phyloP scores from a whole-genome alignment of 1,284 basidiomycete species.

The Sporisorium iseilematis-ciliati region DNA sequence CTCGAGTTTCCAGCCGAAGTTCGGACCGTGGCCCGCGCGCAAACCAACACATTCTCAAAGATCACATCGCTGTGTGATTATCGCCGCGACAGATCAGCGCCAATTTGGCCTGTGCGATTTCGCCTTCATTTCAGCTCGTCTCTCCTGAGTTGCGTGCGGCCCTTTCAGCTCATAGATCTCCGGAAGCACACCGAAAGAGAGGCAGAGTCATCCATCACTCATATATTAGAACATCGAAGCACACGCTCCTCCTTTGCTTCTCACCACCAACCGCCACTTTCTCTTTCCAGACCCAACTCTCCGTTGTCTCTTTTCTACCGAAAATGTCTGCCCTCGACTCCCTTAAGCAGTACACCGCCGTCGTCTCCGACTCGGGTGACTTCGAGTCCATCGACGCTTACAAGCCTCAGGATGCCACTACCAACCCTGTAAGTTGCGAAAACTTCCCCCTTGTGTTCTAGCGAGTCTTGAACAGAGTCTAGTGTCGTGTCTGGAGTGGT shows the following conservation, averaged over 20 bases:
- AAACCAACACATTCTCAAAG: background rate
- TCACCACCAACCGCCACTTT: background rate
- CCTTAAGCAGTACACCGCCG: constrained; percentile 67
- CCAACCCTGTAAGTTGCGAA: constrained; percentile 63
- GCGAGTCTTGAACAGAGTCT: background rate
- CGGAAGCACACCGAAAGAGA: too few relatives aligned
- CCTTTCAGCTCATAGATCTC: too few relatives aligned
- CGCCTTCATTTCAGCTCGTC: background rate
- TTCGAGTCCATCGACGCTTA: constrained; percentile 68
- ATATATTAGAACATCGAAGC: constrained; percentile 2
- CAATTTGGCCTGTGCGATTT: constrained; percentile 7
- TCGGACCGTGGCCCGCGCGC: constrained; percentile 44
- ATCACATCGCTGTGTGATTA: background rate
- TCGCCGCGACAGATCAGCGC: constrained; percentile 18
- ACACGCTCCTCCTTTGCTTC: background rate
- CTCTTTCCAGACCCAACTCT: background rate
- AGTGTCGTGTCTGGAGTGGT: background rate
- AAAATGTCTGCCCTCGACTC: constrained; percentile 64
- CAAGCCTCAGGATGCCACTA: constrained; percentile 70
- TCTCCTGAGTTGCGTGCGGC: too few relatives aligned
- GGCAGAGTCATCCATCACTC: background rate
- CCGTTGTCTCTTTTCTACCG: constrained; percentile 1
- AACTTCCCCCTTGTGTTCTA: too few relatives aligned
- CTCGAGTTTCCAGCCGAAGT: background rate
- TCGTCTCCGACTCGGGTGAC: constrained; percentile 69